These are phyloP conservation scores for Scytalidium sp. DNA, from an alignment of 2,329 filamentous ascomycete genomes.

Conservation along the genomic window DNA sequence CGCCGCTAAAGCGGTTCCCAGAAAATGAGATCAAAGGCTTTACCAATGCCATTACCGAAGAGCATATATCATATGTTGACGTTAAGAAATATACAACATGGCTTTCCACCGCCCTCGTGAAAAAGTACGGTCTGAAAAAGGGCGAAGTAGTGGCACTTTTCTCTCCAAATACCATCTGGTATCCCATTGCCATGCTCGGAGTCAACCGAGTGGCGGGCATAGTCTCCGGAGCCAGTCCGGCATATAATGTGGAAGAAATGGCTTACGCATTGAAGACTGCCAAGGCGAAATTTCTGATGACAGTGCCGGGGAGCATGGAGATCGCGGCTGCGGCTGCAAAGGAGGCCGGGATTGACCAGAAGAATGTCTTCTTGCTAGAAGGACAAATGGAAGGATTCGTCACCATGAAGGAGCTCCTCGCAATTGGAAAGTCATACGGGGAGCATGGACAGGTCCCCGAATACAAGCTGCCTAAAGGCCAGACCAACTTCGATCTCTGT, in stretches of 20 bases:
- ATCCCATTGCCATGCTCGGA: constrained; percentile 60
- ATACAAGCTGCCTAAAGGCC: constrained; percentile 47
- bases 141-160: constrained; percentile 60
- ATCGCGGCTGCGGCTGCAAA: constrained; percentile 54
- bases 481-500: constrained; percentile 55
- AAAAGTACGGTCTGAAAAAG: constrained; percentile 48
- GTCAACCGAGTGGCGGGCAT: constrained; percentile 50
- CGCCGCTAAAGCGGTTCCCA: constrained; percentile 33
- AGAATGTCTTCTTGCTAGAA: constrained; percentile 55
- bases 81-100: constrained; percentile 55
- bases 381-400: constrained; percentile 47
- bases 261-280: constrained; percentile 59
- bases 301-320: constrained; percentile 49
- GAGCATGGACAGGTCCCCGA: constrained; percentile 39
- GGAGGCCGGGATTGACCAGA: constrained; percentile 48
- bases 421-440: constrained; percentile 32
- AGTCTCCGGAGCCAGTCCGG: constrained; percentile 60
- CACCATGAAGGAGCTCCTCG: constrained; percentile 37
- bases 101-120: constrained; percentile 58
- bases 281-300: constrained; percentile 56
- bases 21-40: constrained; percentile 29
- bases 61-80: constrained; percentile 54
- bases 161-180: constrained; percentile 64
- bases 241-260: constrained; percentile 68
- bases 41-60: constrained; percentile 56